Evolutionary conservation across 2,329 filamentous ascomycete species (phyloP), one percentile per base, ranked within the genome.

Genomic region (Colletotrichum nymphaeae): DNA sequence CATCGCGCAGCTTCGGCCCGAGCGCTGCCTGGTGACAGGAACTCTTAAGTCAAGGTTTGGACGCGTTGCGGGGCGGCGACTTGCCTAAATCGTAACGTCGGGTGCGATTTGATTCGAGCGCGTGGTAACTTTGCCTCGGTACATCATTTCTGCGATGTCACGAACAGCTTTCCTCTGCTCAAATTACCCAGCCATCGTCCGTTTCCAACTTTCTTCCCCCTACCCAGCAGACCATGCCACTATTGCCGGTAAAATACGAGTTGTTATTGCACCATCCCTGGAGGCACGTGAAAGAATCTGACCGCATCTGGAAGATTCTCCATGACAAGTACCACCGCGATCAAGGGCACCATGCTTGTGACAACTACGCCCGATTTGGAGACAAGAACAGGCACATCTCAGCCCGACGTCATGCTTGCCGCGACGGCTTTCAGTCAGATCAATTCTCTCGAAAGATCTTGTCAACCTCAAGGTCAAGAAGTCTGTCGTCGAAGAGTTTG

Each of bases 101-200:
- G 16, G 49, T 19, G 57, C 26, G 24, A 49, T 59, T 67, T 67
- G 56, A 72, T 72, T 72, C 49, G 69, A 68, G 64, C 69, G 69
- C 64, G 28, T 72, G 46, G n/a, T 22, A 5, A 12, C 9, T 56
- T 49, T 37, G 22, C 35, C 56, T 73, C 71, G 71, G 71, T n/a
- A 56, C 37, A 73, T 73, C 55, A 62, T 63, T 72, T 30, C 46
- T 37, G 28, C 70, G 67, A 66, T 62, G 42, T 42, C 22, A 60
- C 42, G 49, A 71, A 8, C 9, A 30, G 16, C 52, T 65, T 49
- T 2, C 30, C 49, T 19, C 32, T 32, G 22, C 22, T 28, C 22
- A 19, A 42, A 28, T 14, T 24, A 55, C 42, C 60, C 55, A 64
- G 42, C 32, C n/a, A 19, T n/a, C 35, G 24, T 14, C 35, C 46